Evolutionary conservation across 345 rosid genomes (phyloP), one percentile per base, ranked within the genome.

Genomic region (Eucalyptus microcorys): DNA sequence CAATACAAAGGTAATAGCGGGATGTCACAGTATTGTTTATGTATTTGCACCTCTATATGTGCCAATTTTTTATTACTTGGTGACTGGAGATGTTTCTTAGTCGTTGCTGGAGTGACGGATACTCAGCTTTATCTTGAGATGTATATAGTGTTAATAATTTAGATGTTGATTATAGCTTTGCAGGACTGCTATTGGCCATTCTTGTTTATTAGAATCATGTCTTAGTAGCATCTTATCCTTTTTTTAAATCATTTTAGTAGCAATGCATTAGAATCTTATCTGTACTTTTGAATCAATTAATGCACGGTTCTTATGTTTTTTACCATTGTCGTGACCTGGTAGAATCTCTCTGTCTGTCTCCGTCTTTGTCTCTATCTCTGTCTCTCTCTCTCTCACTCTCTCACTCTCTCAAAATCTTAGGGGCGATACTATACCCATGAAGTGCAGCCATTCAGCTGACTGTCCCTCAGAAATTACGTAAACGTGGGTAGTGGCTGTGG

Each of bases 321-420:
- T 50, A 50, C 22, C 55, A 50, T 50, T 50, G 9, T 17, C 55
- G 22, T 50, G 55, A 50, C 55, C 55, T 50, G 55, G 55, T 7
- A 50, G 55, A 50, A 50, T 50, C 4, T 0, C 52, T 49, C 50
- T 30, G 4, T 57, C 34, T 13, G 34, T 13, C 21, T n/a, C n/a
- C n/a, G n/a, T n/a, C n/a, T n/a, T n/a, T n/a, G n/a, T n/a, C n/a
- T n/a, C n/a, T n/a, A n/a, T n/a, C n/a, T n/a, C 76, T 14, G 3
- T 48, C 50, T 49, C 1, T 49, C 21, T 49, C 1, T 50, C 21
- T 49, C 0, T 49, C 50, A 5, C 0, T 3, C 55, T 52, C 55
- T 19, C 55, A 1, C 24, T 19, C 43, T 71, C 81, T 71, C 81
- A 71, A 71, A 71, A 71, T 34, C 81, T 19, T 34, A 71, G 81